Conservation (phyloP, 129 eudicot species). For the Artemisia tridentata region DNA sequence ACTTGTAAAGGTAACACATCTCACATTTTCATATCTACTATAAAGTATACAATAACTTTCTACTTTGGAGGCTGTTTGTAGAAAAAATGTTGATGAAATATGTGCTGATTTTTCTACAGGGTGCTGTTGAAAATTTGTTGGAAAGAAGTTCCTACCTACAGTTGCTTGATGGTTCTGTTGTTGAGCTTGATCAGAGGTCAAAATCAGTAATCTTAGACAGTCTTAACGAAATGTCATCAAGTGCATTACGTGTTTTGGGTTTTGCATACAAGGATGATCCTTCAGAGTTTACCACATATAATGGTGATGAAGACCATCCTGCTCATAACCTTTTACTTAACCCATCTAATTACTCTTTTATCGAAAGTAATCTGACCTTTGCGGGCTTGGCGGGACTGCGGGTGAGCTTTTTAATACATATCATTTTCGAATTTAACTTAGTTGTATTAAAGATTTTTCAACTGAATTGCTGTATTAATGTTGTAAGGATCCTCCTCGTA, state of each 20-base stretch:
- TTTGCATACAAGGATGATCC: constrained; percentile 92
- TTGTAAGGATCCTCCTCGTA: constrained; percentile 91
- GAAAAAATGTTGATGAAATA: constrained; percentile 1
- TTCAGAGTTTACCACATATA: constrained; percentile 63
- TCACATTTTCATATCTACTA: neutral
- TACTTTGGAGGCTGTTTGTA: neutral
- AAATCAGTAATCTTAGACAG: constrained; percentile 52
- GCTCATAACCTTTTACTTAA: constrained; percentile 73
- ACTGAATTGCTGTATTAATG: neutral
- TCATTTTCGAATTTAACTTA: neutral
- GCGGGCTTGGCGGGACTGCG: constrained; percentile 93
- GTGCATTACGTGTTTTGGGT: constrained; percentile 89
- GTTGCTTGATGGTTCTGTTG: constrained; percentile 74
- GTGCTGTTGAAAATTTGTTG: constrained; percentile 91
- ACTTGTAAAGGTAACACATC: constrained; percentile 68
- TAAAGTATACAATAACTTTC: neutral
- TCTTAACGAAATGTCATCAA: constrained; percentile 66
- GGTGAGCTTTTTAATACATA: constrained; percentile 41
- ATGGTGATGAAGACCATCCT: constrained; percentile 84
- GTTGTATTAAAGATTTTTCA: too few relatives aligned
- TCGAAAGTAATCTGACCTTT: constrained; percentile 80
- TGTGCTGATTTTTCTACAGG: constrained; percentile 45
- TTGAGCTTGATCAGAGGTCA: constrained; percentile 51
- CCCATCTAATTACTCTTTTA: constrained; percentile 70
- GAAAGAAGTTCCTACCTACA: constrained; percentile 89